Percentiles rank a stretch among this genome's conserved stretches.
These are phyloP conservation scores for Aureobasidium sp. DNA, from an alignment of 2,329 filamentous ascomycete species.

Conservation along the genomic window DNA sequence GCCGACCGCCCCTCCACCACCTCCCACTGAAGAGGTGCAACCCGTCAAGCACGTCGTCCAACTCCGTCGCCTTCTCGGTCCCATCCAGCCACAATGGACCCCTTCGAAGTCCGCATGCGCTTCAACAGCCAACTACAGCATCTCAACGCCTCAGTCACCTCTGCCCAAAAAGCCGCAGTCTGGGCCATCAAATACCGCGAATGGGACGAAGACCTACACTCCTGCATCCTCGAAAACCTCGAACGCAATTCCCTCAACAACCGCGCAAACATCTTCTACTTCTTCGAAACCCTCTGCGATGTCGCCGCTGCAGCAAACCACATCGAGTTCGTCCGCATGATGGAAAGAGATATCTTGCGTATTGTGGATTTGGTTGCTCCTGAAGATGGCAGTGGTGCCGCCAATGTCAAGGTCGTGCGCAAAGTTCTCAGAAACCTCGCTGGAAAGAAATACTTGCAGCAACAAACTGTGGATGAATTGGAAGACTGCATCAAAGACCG, in stretches of 20 bases:
- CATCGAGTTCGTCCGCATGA: slow-evolving; percentile 80
- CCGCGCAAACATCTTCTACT: slow-evolving; percentile 98
- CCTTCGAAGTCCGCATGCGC: slow-evolving; percentile 96
- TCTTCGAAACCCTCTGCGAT: slow-evolving; percentile 91
- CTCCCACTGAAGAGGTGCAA: too few species aligned
- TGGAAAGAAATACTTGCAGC: slow-evolving; percentile 61
- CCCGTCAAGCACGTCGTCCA: too few species aligned
- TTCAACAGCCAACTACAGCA: slow-evolving; percentile 87
- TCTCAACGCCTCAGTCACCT: slow-evolving; percentile 81
- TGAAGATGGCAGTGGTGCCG: slow-evolving; percentile 75
- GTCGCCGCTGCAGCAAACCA: slow-evolving; percentile 68
- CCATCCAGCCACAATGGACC: slow-evolving; percentile 50
- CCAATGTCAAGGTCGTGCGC: slow-evolving; percentile 77
- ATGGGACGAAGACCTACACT: slow-evolving; percentile 94
- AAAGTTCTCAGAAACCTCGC: slow-evolving; percentile 53
- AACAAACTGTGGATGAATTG: slow-evolving; percentile 67
- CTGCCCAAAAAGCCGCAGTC: slow-evolving; percentile 83
- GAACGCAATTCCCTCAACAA: slow-evolving; percentile 96
- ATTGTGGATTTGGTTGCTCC: slow-evolving; percentile 91
- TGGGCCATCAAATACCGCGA: slow-evolving; percentile 92
- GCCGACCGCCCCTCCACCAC: too few species aligned
- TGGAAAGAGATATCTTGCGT: slow-evolving; percentile 83
- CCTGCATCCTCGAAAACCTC: slow-evolving; percentile 91
- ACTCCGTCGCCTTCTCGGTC: too few species aligned
- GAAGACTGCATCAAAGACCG: slow-evolving; percentile 75